Percentiles rank a stretch among this genome's conserved stretches.
These are phyloP conservation scores for Tilletia horrida DNA, from an alignment of 1,284 basidiomycete species.

Conservation along the genomic window DNA sequence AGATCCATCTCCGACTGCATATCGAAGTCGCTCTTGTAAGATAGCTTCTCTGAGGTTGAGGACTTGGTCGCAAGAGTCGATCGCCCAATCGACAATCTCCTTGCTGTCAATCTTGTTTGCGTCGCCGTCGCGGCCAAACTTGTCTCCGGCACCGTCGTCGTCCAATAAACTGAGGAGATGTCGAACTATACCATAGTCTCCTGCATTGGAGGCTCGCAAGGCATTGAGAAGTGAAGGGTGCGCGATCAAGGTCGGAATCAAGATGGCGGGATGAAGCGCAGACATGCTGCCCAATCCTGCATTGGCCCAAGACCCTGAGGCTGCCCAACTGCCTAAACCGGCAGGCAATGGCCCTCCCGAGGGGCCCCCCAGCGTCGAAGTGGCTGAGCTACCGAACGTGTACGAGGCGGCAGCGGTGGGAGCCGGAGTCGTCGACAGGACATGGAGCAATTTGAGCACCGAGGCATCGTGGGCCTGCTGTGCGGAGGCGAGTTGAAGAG, in stretches of 20 bases:
- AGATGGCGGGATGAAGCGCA: conserved; percentile 11
- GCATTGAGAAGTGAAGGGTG: conserved; percentile 47
- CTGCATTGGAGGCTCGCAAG: conserved; percentile 46
- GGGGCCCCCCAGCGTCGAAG: background rate
- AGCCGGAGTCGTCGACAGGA: conserved; percentile 8
- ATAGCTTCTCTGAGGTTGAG: conserved; percentile 52
- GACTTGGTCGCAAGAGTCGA: conserved; percentile 50
- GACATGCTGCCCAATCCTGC: background rate
- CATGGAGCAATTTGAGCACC: conserved; percentile 5
- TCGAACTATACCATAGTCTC: conserved; percentile 50
- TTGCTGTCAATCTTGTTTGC: conserved; percentile 36
- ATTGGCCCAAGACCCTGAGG: background rate
- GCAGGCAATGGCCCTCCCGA: background rate
- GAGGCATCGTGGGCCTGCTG: conserved; percentile 16
- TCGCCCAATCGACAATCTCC: conserved; percentile 46
- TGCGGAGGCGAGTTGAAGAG: conserved; percentile 7
- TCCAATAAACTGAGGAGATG: conserved; percentile 50
- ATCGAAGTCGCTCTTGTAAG: conserved; percentile 40
- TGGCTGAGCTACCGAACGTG: background rate
- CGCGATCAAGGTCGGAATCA: conserved; percentile 45
- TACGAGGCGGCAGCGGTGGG: conserved; percentile 5
- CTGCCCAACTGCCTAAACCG: background rate
- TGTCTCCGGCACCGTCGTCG: conserved; percentile 27
- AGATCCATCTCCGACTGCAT: conserved; percentile 27
- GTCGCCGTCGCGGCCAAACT: background rate